These are phyloP conservation scores for Globisporangium apiculatum DNA, from an alignment of 352 stramenopile species.

Conservation along the genomic window DNA sequence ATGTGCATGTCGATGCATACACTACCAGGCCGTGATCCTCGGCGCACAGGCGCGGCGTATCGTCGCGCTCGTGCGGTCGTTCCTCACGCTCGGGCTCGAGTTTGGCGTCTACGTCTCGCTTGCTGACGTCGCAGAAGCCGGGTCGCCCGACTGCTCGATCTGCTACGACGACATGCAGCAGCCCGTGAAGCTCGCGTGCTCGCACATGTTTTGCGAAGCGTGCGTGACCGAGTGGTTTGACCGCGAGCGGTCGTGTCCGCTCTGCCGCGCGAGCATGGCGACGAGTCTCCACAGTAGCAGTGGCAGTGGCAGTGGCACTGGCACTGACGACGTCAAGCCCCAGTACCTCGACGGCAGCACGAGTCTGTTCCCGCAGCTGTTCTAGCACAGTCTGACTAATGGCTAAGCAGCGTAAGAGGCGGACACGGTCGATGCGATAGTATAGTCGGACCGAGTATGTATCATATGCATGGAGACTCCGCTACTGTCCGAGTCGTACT, in stretches of 20 bases:
- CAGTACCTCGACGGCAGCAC: conserved; percentile 75
- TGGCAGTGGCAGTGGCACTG: conserved; percentile 1
- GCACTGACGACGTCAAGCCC: conserved; percentile 32
- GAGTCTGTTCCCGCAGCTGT: conserved; percentile 63
- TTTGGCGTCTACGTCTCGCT: conserved; percentile 58
- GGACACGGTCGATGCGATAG: neutral
- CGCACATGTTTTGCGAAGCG: conserved; percentile 83
- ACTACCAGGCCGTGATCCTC: conserved; percentile 41
- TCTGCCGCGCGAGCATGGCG: conserved; percentile 57
- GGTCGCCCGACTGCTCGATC: conserved; percentile 68
- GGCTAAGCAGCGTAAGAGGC: neutral
- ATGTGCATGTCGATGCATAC: neutral
- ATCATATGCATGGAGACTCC: neutral
- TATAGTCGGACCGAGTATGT: neutral
- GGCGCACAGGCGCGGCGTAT: conserved; percentile 45
- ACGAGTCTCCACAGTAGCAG: conserved; percentile 12
- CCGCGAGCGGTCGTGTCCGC: conserved; percentile 69
- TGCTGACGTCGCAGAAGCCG: conserved; percentile 54
- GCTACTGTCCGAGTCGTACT: neutral
- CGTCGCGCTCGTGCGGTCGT: conserved; percentile 38
- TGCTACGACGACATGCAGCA: conserved; percentile 72
- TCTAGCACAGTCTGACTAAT: conserved; percentile 2
- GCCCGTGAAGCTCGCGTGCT: conserved; percentile 67
- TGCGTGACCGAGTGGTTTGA: conserved; percentile 83
- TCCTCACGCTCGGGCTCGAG: conserved; percentile 56